Percentiles rank a stretch among this genome's conserved stretches.
Conservation (phyloP, 306 rosid species). For the Myrica gale region DNA sequence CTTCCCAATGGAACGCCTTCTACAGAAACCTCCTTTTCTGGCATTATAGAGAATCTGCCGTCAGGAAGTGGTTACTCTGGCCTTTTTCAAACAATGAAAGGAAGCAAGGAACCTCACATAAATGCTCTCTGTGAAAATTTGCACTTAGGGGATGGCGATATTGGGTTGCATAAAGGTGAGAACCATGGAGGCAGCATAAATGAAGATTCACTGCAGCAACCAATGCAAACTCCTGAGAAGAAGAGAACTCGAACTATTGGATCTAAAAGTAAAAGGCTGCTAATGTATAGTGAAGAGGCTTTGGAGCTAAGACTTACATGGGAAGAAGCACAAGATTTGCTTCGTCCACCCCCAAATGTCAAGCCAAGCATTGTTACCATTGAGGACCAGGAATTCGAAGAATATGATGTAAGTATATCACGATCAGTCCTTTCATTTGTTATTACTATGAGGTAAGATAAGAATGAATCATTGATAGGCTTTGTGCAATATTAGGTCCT, state of each 20-base stretch:
- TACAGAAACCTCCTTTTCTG: conserved; percentile 50
- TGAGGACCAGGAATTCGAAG: conserved; percentile 90
- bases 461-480: conserved; percentile 16
- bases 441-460: neutral
- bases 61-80: conserved; percentile 50
- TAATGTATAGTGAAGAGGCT: conserved; percentile 77
- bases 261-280: conserved; percentile 80
- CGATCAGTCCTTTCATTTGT: conserved; percentile 1
- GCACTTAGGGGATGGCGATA: conserved; percentile 45
- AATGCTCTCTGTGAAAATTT: conserved; percentile 41
- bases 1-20: conserved; percentile 51
- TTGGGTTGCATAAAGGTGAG: conserved; percentile 48
- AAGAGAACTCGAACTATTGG: conserved; percentile 87
- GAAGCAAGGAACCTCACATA: conserved; percentile 44
- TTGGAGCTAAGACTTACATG: conserved; percentile 87
- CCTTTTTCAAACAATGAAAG: conserved; percentile 44
- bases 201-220: conserved; percentile 46
- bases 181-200: conserved; percentile 41
- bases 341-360: conserved; percentile 86
- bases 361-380: conserved; percentile 75
- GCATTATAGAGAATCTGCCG: conserved; percentile 57
- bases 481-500: conserved; percentile 24
- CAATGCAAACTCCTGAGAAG: conserved; percentile 54
- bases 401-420: conserved; percentile 74
- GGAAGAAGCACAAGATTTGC: conserved; percentile 99